Conservation (phyloP, 2,329 filamentous ascomycete species). For the Cladorrhinum sp. region DNA sequence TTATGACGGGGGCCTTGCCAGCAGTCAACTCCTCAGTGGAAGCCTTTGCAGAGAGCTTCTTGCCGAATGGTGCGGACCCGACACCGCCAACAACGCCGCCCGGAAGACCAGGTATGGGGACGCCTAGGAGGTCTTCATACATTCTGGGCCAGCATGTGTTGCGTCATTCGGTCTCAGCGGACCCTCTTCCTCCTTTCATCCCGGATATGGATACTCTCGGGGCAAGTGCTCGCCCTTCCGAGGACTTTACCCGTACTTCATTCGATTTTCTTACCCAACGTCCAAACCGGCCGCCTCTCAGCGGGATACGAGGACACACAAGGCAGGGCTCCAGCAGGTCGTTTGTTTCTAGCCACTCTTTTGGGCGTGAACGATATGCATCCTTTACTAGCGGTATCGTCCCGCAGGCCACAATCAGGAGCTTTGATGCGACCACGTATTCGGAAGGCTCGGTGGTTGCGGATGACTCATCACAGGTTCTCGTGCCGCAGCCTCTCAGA, state of each 20-base stretch:
- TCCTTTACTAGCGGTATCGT: constrained; percentile 59
- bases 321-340: constrained; percentile 49
- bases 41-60: constrained; percentile 51
- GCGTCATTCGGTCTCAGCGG: constrained; percentile 35
- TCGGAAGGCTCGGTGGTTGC: constrained; percentile 50
- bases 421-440: constrained; percentile 59
- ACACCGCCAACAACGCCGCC: constrained; percentile 63
- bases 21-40: constrained; percentile 48
- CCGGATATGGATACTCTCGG: constrained; percentile 45
- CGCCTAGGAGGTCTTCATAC: constrained; percentile 54
- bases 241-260: constrained; percentile 36
- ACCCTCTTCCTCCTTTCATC: constrained; percentile 46
- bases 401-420: constrained; percentile 51
- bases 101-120: constrained; percentile 40
- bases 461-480: constrained; percentile 39
- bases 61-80: constrained; percentile 48
- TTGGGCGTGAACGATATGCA: constrained; percentile 53
- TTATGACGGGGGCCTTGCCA: constrained; percentile 50
- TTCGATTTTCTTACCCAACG: constrained; percentile 31
- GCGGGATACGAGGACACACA: constrained; percentile 38
- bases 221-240: constrained; percentile 29
- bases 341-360: constrained; percentile 48
- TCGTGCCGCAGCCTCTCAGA: constrained; percentile 53
- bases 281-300: constrained; percentile 35
- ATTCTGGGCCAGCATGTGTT: constrained; percentile 48